Evolutionary conservation across 768 basidiomycete species (phyloP), one percentile per base, ranked within the genome.

Genomic region (Panaeolus cyanescens): DNA sequence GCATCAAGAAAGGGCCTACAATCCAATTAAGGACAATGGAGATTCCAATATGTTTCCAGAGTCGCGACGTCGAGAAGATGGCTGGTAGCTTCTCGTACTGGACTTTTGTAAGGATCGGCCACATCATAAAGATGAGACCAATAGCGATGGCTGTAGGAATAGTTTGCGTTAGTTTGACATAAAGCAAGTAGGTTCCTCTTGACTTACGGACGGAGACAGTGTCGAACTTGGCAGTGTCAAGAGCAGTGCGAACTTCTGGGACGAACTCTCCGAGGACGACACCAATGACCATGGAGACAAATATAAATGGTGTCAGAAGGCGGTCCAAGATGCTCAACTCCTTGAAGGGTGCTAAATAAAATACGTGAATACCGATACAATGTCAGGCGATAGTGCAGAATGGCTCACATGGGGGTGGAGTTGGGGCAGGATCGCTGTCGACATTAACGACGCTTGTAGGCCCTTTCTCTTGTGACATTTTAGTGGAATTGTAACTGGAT

Each of bases 91-190:
- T 70, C 70, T 94, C 93, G 70, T 91, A 94, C 68, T 89, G 88
- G 9, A 93, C 88, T 74, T 87, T 88, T 45, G 87, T 85, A 57
- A 89, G 81, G 34, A 88, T 83, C 1, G 92, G 93, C 90, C 91
- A 93, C 90, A 94, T 94, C 82, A 95, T 95, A 56, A 93, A 77
- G 17, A 94, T 83, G 34, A 95, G 83, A 1, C 92, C 93, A 39
- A 93, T 79, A 15, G 88, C 88, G 50, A 94, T 91, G 1, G 92
- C 92, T 94, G 62, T 19, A 54, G 17, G 34, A 32, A 32, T 19
- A 22, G 34, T 20, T 19, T 19, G 5, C 31, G 0, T 3, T 34
- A 20, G 10, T 42, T 28, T 17, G 54, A n/a, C n/a, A n/a, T 22
- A 28, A 31, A 17, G 31, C 30, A 40, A 58, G 3, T 20, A 10